Base-by-base conservation (phyloP, 2,329 filamentous ascomycete genomes). In the Cryphonectria radicalis region DNA sequence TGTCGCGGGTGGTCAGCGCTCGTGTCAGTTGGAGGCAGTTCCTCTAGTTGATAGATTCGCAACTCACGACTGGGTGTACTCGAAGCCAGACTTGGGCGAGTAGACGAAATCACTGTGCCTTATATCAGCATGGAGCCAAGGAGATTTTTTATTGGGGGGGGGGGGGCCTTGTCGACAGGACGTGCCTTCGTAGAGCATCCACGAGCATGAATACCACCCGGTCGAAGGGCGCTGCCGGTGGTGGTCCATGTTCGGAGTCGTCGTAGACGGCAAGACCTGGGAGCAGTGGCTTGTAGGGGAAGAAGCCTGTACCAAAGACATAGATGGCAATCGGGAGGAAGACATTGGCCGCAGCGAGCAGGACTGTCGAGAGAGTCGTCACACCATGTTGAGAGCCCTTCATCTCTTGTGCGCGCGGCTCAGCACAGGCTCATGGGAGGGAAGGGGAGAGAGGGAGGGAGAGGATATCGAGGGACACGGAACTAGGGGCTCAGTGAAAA, bases 171-270 rank as follows among this genome's bases (percentile, higher is more conserved):
- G 63, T 35, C 35, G 64, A 19, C 4, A 19, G 40, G 25, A 69
- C 79, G 72, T 86, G 94, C 93, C 93, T 97, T 81, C 95, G 88
- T 80, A 99, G 82, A 35, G 96, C 95, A 87, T 99, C 96, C 40
- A 99, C 92, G 8, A 99, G 94, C 95, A 99, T 98, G 80, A 99
- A 98, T 68, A 99, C 86, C 68, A 98, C 85, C 77, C 92, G 94
- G 81, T 98, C 90, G 80, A 99, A 99, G 0, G 92, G 90, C 46
- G 93, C 87, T 65, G 85, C 81, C 3, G 92, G 90, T 8, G 86
- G 86, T 63, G 82, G 77, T 28, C 84, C 89, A 82, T 87, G 85
- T 63, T 85, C 82, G 40, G 88, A 79, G 66, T 86, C 77, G 73
- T 89, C 87, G 80, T 91, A 92, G 74, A 87, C 84, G 13, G 96